These are phyloP conservation scores for Fusarium continuum DNA, from an alignment of 2,329 filamentous ascomycete species.

Conservation along the genomic window DNA sequence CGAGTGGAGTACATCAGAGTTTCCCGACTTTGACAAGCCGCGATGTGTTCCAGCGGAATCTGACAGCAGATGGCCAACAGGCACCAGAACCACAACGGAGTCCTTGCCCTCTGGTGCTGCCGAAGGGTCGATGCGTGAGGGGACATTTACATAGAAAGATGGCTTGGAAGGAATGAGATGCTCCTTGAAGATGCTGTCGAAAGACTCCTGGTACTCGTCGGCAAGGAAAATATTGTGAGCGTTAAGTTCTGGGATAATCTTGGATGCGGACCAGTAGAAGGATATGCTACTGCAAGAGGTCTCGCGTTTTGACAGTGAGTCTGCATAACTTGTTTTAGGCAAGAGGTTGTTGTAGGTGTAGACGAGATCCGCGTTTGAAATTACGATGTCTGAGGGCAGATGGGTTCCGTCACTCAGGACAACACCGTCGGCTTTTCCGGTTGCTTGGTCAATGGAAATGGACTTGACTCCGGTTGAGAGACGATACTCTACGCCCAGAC, in stretches of 20 bases:
- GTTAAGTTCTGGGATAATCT: slow-evolving; percentile 68
- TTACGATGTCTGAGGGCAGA: slow-evolving; percentile 71
- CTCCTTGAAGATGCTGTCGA: slow-evolving; percentile 78
- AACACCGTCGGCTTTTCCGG: slow-evolving; percentile 64
- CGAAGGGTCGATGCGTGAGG: slow-evolving; percentile 71
- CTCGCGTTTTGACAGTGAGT: slow-evolving; percentile 56
- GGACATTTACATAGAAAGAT: slow-evolving; percentile 81
- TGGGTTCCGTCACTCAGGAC: slow-evolving; percentile 64
- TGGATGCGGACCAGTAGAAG: slow-evolving; percentile 77
- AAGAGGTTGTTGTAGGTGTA: slow-evolving; percentile 79
- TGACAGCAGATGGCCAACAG: slow-evolving; percentile 69
- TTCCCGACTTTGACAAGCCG: slow-evolving; percentile 15
- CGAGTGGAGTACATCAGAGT: not conserved
- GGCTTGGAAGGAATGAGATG: slow-evolving; percentile 73
- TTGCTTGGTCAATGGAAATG: slow-evolving; percentile 58
- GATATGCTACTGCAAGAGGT: slow-evolving; percentile 78
- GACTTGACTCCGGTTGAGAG: slow-evolving; percentile 66
- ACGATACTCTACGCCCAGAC: slow-evolving; percentile 69
- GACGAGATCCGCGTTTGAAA: slow-evolving; percentile 78
- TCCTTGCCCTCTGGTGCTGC: slow-evolving; percentile 74
- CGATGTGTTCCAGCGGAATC: slow-evolving; percentile 28
- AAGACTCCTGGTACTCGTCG: slow-evolving; percentile 75
- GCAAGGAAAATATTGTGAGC: slow-evolving; percentile 83
- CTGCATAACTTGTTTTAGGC: slow-evolving; percentile 55
- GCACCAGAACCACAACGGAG: slow-evolving; percentile 74